phyloP scores from a whole-genome alignment of 768 basidiomycete genomes.

The Exsudoporus frostii region DNA sequence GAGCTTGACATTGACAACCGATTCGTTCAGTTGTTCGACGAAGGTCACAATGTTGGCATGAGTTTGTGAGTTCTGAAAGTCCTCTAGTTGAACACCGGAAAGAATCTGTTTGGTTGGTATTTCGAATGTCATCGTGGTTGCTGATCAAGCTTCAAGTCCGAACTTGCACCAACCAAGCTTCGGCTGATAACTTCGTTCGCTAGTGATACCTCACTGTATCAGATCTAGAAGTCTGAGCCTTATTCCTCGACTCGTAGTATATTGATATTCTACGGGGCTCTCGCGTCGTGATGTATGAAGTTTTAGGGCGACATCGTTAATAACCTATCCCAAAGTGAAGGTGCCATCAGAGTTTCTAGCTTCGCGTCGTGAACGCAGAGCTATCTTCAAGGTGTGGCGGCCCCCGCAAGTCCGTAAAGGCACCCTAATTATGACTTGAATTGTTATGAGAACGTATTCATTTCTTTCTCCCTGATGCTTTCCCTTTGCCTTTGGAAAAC shows the following conservation, averaged over 20 bases:
- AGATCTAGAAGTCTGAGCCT: neutral
- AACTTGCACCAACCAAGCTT: no score
- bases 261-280: neutral
- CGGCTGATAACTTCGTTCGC: neutral
- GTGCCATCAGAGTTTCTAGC: neutral
- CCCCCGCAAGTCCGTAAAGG: neutral
- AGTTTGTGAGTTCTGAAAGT: slow-evolving; percentile 76
- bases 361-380: neutral
- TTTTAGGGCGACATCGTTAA: neutral
- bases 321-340: neutral
- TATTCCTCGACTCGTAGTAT: neutral
- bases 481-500: slow-evolving; percentile 56
- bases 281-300: neutral
- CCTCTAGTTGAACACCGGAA: slow-evolving; percentile 68
- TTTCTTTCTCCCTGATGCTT: slow-evolving; percentile 20
- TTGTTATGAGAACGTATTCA: neutral
- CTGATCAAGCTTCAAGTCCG: slow-evolving; percentile 4
- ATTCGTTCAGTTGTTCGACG: slow-evolving; percentile 70
- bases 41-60: slow-evolving; percentile 66
- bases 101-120: slow-evolving; percentile 72
- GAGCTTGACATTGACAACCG: slow-evolving; percentile 74
- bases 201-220: neutral
- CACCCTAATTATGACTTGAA: neutral
- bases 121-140: slow-evolving; percentile 38
- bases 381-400: neutral